A percentile compares a stretch with the other conserved stretches of the same genome.
Evolutionary conservation across 2,329 filamentous ascomycete species (phyloP).

Genomic region (Claviceps pazoutovae): DNA sequence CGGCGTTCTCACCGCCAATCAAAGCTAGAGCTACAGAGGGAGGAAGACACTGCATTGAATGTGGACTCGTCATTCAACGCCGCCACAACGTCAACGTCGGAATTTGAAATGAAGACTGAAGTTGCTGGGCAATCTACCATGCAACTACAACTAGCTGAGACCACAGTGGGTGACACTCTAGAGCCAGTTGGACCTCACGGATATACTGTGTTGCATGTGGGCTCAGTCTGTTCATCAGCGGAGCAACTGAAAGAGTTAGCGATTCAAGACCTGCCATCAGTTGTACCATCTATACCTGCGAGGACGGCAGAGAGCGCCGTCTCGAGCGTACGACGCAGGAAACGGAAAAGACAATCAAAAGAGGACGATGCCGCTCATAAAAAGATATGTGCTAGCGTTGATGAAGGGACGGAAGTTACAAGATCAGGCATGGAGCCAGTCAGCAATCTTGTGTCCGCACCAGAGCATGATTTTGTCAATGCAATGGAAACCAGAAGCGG

Average conservation of each 20-base stretch:
- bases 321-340: slow-evolving; percentile 4
- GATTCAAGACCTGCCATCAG: slow-evolving; percentile 6
- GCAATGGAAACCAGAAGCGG: slow-evolving; percentile 9
- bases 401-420: background rate
- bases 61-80: slow-evolving; percentile 4
- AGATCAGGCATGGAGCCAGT: background rate
- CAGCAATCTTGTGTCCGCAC: background rate
- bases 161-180: background rate
- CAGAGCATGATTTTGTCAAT: background rate
- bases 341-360: slow-evolving; percentile 18
- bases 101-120: background rate
- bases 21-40: background rate
- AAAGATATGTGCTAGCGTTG: slow-evolving; percentile 14
- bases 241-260: slow-evolving; percentile 5
- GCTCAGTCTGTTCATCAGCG: slow-evolving; percentile 8
- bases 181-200: background rate
- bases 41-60: background rate
- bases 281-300: slow-evolving; percentile 14
- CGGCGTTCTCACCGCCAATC: slow-evolving; percentile 2
- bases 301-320: slow-evolving; percentile 1
- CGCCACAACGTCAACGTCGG: background rate
- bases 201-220: slow-evolving; percentile 12
- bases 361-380: slow-evolving; percentile 14
- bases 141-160: background rate
- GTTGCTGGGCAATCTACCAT: background rate